Evolutionary conservation across 441 rosid species (phyloP).

Genomic region (Bocquillonia castaneifolia): DNA sequence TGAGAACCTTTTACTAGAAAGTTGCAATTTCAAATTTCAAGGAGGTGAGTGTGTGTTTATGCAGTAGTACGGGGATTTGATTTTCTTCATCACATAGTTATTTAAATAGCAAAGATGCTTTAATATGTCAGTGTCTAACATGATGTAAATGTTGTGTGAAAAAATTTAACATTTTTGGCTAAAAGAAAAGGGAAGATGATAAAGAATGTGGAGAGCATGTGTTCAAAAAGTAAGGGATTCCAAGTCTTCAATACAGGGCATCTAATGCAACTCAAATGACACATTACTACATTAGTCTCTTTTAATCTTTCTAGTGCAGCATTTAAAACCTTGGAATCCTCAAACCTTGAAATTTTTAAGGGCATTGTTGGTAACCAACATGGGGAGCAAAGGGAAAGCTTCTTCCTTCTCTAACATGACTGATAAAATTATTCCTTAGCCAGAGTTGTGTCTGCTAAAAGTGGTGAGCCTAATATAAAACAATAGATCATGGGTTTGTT

Average conservation of each 20-base stretch:
- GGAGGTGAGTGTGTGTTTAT: not conserved
- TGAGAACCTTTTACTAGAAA: not conserved
- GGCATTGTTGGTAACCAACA: not conserved
- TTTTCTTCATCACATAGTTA: not conserved
- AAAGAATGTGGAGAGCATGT: not conserved
- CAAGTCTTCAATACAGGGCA: not conserved
- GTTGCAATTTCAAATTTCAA: not conserved
- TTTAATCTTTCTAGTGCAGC: not conserved
- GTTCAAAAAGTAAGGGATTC: not conserved
- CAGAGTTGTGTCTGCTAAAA: not conserved
- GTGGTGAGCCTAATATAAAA: not conserved
- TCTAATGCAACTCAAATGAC: not conserved
- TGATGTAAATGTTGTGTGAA: not conserved
- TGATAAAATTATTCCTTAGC: not conserved
- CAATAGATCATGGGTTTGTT: not conserved
- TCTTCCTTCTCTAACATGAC: not conserved
- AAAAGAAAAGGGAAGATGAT: not conserved
- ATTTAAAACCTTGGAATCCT: not conserved
- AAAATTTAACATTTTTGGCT: not conserved
- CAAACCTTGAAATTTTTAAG: not conserved
- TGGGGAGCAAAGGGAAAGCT: not conserved
- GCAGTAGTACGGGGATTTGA: no score
- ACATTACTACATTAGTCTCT: not conserved
- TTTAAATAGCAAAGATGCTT: not conserved
- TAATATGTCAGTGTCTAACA: not conserved